These are phyloP conservation scores for Ceratocystis lukuohia DNA, from an alignment of 2,329 filamentous ascomycete species.

Conservation along the genomic window DNA sequence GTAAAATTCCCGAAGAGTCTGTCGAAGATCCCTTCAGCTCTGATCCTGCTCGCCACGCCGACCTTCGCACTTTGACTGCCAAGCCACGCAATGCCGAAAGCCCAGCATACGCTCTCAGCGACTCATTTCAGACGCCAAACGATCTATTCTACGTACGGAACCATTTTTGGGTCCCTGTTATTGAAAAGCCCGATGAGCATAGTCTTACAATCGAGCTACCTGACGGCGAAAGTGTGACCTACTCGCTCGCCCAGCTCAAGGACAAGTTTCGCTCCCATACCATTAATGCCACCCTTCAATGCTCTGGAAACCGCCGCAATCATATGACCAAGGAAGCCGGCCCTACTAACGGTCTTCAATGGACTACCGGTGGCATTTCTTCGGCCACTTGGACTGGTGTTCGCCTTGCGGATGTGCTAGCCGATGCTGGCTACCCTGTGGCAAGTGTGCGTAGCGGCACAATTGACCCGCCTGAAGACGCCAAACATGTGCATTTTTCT, in stretches of 20 bases:
- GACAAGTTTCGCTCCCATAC: slow-evolving; percentile 36
- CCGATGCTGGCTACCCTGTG: slow-evolving; percentile 40
- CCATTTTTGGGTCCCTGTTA: slow-evolving; percentile 48
- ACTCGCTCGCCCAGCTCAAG: slow-evolving; percentile 42
- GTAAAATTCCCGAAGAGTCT: slow-evolving; percentile 36
- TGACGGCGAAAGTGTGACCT: slow-evolving; percentile 39
- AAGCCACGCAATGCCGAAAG: slow-evolving; percentile 51
- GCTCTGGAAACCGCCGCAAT: slow-evolving; percentile 45
- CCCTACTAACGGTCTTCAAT: slow-evolving; percentile 44
- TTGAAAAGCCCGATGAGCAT: slow-evolving; percentile 31
- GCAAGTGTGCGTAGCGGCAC: slow-evolving; percentile 9
- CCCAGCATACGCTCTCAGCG: slow-evolving; percentile 34
- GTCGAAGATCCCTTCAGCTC: slow-evolving; percentile 48
- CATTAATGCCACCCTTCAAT: slow-evolving; percentile 45
- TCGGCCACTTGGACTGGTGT: slow-evolving; percentile 48
- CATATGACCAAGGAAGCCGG: slow-evolving; percentile 41
- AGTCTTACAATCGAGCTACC: slow-evolving; percentile 41
- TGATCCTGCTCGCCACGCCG: slow-evolving; percentile 40
- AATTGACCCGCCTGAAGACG: slow-evolving; percentile 22
- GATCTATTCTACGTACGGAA: slow-evolving; percentile 47
- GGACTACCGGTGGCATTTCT: slow-evolving; percentile 46
- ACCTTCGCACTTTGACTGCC: slow-evolving; percentile 38
- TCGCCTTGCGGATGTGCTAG: slow-evolving; percentile 40
- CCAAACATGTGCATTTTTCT: slow-evolving; percentile 43
- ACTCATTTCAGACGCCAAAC: slow-evolving; percentile 41